Percentiles rank a stretch among this genome's conserved stretches.
phyloP scores from a whole-genome alignment of 805 yeast species.

The Candida pseudoglaebosa region DNA sequence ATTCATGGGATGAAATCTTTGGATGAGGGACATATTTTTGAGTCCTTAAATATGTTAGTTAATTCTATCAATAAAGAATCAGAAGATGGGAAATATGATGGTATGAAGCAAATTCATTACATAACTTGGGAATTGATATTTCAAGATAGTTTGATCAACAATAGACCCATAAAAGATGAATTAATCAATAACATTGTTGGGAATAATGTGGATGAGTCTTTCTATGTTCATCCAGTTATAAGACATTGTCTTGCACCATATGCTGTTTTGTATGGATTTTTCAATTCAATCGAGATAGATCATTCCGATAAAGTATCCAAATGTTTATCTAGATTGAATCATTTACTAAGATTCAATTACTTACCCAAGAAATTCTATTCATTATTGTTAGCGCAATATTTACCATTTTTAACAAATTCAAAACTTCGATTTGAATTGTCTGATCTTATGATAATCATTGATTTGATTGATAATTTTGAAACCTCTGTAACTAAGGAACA shows the following conservation, averaged over 20 bases:
- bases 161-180: conserved; percentile 53
- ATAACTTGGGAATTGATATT: conserved; percentile 58
- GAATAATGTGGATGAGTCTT: conserved; percentile 27
- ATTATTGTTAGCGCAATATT: conserved; percentile 45
- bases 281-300: conserved; percentile 21
- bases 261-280: conserved; percentile 55
- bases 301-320: conserved; percentile 19
- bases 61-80: conserved; percentile 49
- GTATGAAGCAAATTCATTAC: conserved; percentile 44
- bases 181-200: conserved; percentile 48
- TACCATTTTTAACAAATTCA: conserved; percentile 33
- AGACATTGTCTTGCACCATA: conserved; percentile 71
- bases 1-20: conserved; percentile 45
- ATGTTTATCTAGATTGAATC: conserved; percentile 43
- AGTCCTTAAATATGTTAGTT: conserved; percentile 61
- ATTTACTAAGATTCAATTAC: conserved; percentile 40
- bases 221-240: conserved; percentile 50
- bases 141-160: conserved; percentile 53
- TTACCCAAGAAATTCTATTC: conserved; percentile 49
- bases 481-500: conserved; percentile 18
- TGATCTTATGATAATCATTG: conserved; percentile 33
- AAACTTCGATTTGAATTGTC: conserved; percentile 21
- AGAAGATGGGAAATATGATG: conserved; percentile 18
- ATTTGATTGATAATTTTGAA: conserved; percentile 36
- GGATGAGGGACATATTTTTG: conserved; percentile 54